phyloP scores from a whole-genome alignment of 139 green algal genomes.

The Trebouxia sp. region DNA sequence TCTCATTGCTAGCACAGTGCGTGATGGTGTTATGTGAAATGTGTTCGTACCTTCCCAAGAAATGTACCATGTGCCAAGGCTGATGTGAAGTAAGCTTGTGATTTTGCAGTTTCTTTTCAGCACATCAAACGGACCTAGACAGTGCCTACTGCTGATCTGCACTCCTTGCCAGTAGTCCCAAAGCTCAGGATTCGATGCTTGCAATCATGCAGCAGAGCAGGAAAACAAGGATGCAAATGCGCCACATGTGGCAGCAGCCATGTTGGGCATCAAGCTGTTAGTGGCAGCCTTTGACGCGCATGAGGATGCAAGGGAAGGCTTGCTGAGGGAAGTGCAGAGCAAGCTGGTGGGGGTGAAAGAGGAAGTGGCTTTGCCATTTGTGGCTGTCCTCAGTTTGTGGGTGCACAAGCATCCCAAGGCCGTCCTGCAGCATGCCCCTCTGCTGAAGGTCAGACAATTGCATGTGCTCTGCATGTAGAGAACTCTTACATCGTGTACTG shows the following conservation, averaged over 20 bases:
- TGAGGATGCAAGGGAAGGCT: background rate
- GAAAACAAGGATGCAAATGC: background rate
- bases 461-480: no score
- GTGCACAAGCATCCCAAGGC: background rate
- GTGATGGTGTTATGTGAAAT: no score
- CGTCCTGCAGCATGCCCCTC: conserved; percentile 8
- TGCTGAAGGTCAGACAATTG: background rate
- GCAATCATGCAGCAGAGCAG: background rate
- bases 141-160: no score
- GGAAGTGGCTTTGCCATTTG: background rate
- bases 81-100: no score
- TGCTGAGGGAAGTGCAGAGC: background rate
- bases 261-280: conserved; percentile 18
- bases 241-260: background rate
- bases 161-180: no score
- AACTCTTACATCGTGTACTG: no score
- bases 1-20: no score
- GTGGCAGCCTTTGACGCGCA: background rate
- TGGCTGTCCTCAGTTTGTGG: background rate
- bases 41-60: no score
- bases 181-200: no score
- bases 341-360: conserved; percentile 9
- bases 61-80: no score
- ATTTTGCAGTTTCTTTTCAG: no score
- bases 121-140: no score